Base-by-base conservation (phyloP, 1,139 yeast genomes). In the Sugiyamaella pinicola region DNA sequence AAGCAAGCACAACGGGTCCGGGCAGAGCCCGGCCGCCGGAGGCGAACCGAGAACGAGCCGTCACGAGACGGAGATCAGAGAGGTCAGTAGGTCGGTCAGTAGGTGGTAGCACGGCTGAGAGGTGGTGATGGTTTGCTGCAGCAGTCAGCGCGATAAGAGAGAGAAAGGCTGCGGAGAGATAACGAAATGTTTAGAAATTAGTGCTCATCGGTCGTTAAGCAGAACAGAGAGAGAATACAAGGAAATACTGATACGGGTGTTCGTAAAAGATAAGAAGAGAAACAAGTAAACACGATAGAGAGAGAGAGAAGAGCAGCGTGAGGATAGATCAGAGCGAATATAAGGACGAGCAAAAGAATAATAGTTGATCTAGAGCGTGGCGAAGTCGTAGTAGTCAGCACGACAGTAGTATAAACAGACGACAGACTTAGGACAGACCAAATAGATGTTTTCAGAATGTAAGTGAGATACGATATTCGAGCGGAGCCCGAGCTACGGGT, bases 391-490 rank as follows among this genome's bases (percentile, higher is more conserved):
- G n/a, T n/a, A n/a, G n/a, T 26, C 29, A 26, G 29, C 10, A 7
- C 10, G 29, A 26, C 29, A 26, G 10, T 26, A 10, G 9, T 26
- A 26, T 10, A 8, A 26, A 26, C 10, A 26, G 10, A 8, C 29
- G 7, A 26, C 29, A 26, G n/a, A n/a, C n/a, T n/a, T n/a, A n/a
- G n/a, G n/a, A n/a, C n/a, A n/a, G n/a, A n/a, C n/a, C n/a, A n/a
- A n/a, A n/a, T n/a, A n/a, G n/a, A 64, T 65, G 68, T 65, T 65
- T 55, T 65, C 68, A 29, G 68, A 65, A 51, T 65, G 68, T 64
- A 55, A 46, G 67, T 59, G n/a, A n/a, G 17, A 8, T 26, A 9
- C 22, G 39, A 35, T 6, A 6, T 7, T n/a, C n/a, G n/a, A n/a
- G n/a, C n/a, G n/a, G n/a, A n/a, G n/a, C n/a, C n/a, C n/a, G n/a